Evolutionary conservation across 192 early-diverging fungal species (phyloP), one percentile per base, ranked within the genome.

Genomic region (Coemansia sp.): DNA sequence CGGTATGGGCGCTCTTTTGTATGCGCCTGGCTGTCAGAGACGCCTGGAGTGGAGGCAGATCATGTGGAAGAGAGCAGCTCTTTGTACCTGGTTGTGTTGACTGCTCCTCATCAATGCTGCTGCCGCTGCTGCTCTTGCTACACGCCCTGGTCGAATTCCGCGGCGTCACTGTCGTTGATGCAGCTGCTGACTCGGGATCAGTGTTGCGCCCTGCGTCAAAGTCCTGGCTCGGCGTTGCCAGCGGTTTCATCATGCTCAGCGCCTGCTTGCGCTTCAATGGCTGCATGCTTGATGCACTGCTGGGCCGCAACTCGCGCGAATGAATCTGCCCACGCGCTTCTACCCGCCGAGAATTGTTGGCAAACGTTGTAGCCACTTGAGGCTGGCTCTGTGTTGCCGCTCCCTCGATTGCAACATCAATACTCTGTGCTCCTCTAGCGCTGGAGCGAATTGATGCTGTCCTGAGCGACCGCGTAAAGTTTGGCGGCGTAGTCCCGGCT

Each of bases 291-390:
- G 21, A 37, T n/a, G 36, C 56, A 14, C 40, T 47, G 9, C 15
- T 40, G 9, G 44, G 53, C 24, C 36, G 55, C 18, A 38, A 6
- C 5, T 58, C 56, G 3, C 44, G 48, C 24, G 50, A n/a, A n/a
- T 47, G 3, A 5, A 76, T 67, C 56, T 57, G 59, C 0, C 74
- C 74, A 8, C 74, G 74, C 20, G 74, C 74, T 49, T 71, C 69
- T 18, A 76, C 46, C 11, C 59, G 68, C 46, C 42, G 65, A 1
- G 65, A 18, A 15, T 46, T 63, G n/a, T 40, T 47, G 24, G 61
- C 50, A 55, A 67, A 60, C 58, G 64, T 59, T 21, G 65, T 64
- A 3, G 68, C 74, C 14, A 76, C 56, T 18, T 23, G 52, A 15
- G 74, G 74, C 57, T 53, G 56, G 48, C 58, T 71, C 23, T 25